Conservation (phyloP, 164 flowering plant species). For the Aristolochia californica region DNA sequence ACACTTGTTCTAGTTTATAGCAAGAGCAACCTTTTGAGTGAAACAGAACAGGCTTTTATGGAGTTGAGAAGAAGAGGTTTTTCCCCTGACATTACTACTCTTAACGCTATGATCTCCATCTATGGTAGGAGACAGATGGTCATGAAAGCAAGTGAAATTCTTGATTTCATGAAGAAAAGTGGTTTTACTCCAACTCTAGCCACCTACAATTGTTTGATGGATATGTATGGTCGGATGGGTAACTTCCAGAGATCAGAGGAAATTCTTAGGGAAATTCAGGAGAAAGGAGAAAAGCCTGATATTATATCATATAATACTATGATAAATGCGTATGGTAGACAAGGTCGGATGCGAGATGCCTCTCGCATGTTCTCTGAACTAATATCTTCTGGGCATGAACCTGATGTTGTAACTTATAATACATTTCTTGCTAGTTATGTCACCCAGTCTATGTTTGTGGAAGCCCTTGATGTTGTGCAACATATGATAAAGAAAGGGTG, state of each 20-base stretch:
- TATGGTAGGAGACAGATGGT: slow-evolving; percentile 84
- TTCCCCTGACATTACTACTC: slow-evolving; percentile 54
- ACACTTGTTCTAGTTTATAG: slow-evolving; percentile 79
- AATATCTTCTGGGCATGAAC: slow-evolving; percentile 43
- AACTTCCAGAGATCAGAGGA: slow-evolving; percentile 58
- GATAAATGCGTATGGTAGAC: slow-evolving; percentile 66
- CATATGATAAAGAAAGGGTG: slow-evolving; percentile 77
- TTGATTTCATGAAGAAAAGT: slow-evolving; percentile 53
- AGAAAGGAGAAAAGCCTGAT: slow-evolving; percentile 60
- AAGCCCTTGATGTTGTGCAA: slow-evolving; percentile 61
- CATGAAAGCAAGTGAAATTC: slow-evolving; percentile 51
- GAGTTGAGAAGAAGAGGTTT: slow-evolving; percentile 53
- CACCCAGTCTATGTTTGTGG: slow-evolving; percentile 67
- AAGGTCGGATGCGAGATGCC: slow-evolving; percentile 71
- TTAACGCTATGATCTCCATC: slow-evolving; percentile 79
- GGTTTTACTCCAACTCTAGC: slow-evolving; percentile 77
- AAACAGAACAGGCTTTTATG: slow-evolving; percentile 68
- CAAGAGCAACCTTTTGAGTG: slow-evolving; percentile 60
- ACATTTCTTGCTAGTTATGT: slow-evolving; percentile 76
- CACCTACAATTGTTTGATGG: slow-evolving; percentile 86
- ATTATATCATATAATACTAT: slow-evolving; percentile 71
- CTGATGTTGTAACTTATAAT: slow-evolving; percentile 76
- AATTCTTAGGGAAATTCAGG: slow-evolving; percentile 47
- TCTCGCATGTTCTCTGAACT: slow-evolving; percentile 64
- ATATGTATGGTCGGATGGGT: slow-evolving; percentile 66